Evolutionary conservation across 768 basidiomycete species (phyloP).

Genomic region (Hypsizygus marmoreus): DNA sequence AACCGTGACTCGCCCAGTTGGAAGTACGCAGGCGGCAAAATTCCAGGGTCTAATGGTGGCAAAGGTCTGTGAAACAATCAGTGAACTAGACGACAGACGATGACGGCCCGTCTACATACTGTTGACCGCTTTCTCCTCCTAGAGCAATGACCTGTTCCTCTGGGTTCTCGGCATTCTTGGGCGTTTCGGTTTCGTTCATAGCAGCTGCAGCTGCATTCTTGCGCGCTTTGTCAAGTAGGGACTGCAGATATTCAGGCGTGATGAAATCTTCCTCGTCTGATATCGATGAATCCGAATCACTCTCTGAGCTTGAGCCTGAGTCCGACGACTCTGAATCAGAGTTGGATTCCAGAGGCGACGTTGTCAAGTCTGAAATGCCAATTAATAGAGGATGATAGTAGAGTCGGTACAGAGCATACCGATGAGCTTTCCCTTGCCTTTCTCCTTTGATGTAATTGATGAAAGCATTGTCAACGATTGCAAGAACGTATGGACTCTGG

Average conservation of each 20-base stretch:
- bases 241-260: slow-evolving; percentile 61
- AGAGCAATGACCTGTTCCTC: slow-evolving; percentile 62
- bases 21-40: slow-evolving; percentile 67
- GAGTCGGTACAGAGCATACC: slow-evolving; percentile 21
- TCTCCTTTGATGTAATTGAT: slow-evolving; percentile 30
- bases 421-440: slow-evolving; percentile 49
- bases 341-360: background rate
- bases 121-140: slow-evolving; percentile 34
- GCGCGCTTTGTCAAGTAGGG: slow-evolving; percentile 63
- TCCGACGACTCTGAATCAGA: slow-evolving; percentile 14
- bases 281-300: slow-evolving; percentile 37
- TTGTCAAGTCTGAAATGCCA: slow-evolving; percentile 1
- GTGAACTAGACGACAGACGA: slow-evolving; percentile 4
- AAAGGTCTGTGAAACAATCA: slow-evolving; percentile 43
- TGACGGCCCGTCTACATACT: slow-evolving; percentile 28
- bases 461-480: slow-evolving; percentile 17
- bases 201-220: slow-evolving; percentile 43
- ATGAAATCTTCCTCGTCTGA: slow-evolving; percentile 48
- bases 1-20: slow-evolving; percentile 45
- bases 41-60: slow-evolving; percentile 66
- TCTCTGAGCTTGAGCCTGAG: slow-evolving; percentile 39
- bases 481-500: background rate
- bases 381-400: background rate
- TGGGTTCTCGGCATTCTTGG: slow-evolving; percentile 21
- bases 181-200: slow-evolving; percentile 23